Percentiles rank a stretch among this genome's conserved stretches.
Conservation (phyloP, 2,329 filamentous ascomycete species). For the Botrytis sinoallii region DNA sequence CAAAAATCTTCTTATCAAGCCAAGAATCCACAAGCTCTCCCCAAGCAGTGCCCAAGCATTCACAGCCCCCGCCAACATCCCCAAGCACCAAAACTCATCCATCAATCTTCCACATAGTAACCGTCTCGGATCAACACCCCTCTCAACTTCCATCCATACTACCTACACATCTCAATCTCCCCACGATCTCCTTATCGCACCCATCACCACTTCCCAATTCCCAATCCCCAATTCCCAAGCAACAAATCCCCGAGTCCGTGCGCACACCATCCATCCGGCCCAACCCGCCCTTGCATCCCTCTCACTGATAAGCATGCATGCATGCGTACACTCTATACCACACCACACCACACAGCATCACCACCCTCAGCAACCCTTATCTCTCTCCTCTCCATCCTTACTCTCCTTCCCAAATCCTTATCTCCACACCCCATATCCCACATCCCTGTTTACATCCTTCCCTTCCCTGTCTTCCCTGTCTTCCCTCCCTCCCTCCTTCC, state of each 20-base stretch:
- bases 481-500: neutral
- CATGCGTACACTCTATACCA: neutral
- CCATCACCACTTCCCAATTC: neutral
- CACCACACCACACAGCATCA: neutral
- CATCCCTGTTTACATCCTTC: neutral
- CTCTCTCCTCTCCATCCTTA: neutral
- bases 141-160: neutral
- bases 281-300: neutral
- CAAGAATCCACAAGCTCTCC: neutral
- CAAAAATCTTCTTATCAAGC: neutral
- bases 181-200: neutral
- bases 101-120: neutral
- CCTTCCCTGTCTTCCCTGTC: neutral
- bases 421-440: neutral
- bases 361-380: neutral
- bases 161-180: neutral
- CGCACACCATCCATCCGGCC: neutral
- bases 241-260: slow-evolving; percentile 4
- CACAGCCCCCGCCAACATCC: neutral
- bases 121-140: neutral
- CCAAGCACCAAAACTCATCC: neutral
- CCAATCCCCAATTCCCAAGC: neutral
- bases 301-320: slow-evolving; percentile 8
- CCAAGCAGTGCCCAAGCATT: neutral
- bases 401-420: neutral